Evolutionary conservation across 495 filamentous ascomycete species (phyloP), one percentile per base, ranked within the genome.

Genomic region (Diplogelasinospora grovesii): DNA sequence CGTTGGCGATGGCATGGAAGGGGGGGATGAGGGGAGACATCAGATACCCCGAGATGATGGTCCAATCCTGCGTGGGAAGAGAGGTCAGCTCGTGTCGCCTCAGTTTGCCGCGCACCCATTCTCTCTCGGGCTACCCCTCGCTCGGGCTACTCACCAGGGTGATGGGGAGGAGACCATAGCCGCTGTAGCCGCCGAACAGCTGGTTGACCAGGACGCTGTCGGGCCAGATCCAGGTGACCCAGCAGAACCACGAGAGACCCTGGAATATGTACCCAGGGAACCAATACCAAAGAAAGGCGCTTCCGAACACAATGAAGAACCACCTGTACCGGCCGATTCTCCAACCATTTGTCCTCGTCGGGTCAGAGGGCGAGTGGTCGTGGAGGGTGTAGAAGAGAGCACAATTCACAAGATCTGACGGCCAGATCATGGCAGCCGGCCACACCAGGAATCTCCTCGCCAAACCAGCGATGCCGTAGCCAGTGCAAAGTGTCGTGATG

Each of bases 361-460:
- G 74, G 43, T 83, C 75, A 2, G 78, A 68, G 32, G 58, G 63
- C 8, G 67, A 66, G 47, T 75, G 72, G 45, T 86, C 81, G 41
- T 87, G 82, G 9, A 87, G 71, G 6, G 79, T 74, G 44, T 78
- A 72, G 48, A 87, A 82, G 9, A 87, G 64, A 4, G 81, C 64
- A 5, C 74, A 66, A 45, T 79, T 84, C 50, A 84, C 74, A 14
- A 87, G 69, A 32, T 66, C 75, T 2, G 69, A 63, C 5, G 83
- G 82, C 81, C 82, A 87, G 46, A 87, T 83, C 79, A 86, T 84
- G 38, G 81, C 75, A 19, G 78, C 74, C 3, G 74, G 79, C 68
- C 50, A 81, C 25, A 86, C 81, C 28, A 86, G 57, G 48, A 79
- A 82, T 13, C 74, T 68, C 35, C 77, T 70, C 37, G 78, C 77